Evolutionary conservation across 441 rosid genomes (phyloP).

Genomic region (Dalechampia spathulata): DNA sequence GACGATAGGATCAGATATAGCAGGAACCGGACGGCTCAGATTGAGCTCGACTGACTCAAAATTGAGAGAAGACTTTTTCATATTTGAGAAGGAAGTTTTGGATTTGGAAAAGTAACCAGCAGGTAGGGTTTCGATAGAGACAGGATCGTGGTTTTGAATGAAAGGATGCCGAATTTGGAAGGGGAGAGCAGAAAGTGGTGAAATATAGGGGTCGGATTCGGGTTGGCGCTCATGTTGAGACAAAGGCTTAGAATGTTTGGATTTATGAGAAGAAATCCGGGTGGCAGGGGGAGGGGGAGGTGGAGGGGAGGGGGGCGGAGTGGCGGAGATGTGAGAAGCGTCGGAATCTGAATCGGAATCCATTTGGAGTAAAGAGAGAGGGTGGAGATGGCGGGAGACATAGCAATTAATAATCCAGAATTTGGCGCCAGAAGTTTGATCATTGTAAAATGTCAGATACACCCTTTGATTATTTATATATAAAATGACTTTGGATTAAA

Average conservation of each 20-base stretch:
- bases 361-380: constrained; percentile 15
- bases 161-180: constrained; percentile 58
- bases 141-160: constrained; percentile 15
- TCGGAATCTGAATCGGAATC: constrained; percentile 78
- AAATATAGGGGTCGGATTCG: constrained; percentile 21
- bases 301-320: constrained; percentile 52
- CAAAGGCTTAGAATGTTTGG: too few relatives aligned
- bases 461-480: not conserved
- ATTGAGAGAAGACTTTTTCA: constrained; percentile 34
- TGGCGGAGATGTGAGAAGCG: constrained; percentile 75
- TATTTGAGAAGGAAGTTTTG: constrained; percentile 58
- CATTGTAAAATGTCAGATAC: not conserved
- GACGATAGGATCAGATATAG: not conserved
- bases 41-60: constrained; percentile 30
- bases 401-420: not conserved
- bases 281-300: constrained; percentile 6
- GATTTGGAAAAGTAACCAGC: constrained; percentile 53
- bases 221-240: too few relatives aligned
- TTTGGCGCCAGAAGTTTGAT: constrained; percentile 27
- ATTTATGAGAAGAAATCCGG: constrained; percentile 21
- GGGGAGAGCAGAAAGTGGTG: constrained; percentile 38
- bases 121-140: constrained; percentile 38
- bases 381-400: not conserved
- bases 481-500: too few relatives aligned
- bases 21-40: not conserved